Base-by-base conservation (phyloP, 257 asterid species). In the Orobanche coerulescens region DNA sequence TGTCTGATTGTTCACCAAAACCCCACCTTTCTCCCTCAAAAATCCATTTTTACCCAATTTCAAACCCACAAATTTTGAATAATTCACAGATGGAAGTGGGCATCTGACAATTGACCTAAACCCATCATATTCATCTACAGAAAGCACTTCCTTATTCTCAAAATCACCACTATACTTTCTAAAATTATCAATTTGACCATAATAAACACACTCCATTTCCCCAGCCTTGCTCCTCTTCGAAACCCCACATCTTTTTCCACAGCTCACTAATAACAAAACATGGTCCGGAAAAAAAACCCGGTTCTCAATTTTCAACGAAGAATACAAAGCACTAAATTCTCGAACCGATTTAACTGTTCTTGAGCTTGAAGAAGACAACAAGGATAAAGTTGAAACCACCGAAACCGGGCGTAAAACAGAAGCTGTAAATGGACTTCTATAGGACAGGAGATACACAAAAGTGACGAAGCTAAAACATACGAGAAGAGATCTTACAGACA, bases 231-330 rank as follows among this genome's bases (percentile, higher is more conserved):
- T 37, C 44, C 11, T 37, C 14, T 47, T 49, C 20, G 71, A 4
- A 23, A 66, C 40, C 70, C 73, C 75, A 72, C 50, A 58, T 46
- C 47, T 69, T 23, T 59, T 73, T 0, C 67, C 64, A 42, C 76
- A 72, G 6, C 76, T 60, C 47, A 83, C 83, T 46, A 88, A 25
- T 51, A 92, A 28, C 76, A 92, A 71, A 5, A 92, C 69, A 78
- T 85, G 95, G 70, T 92, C 95, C 23, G 96, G 90, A 39, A 92
- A 78, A 69, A 81, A 62, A 71, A 92, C 86, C 72, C 90, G 61
- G 78, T 74, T 81, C 83, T 88, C 90, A 1, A 82, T 69, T 69
- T 50, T 76, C 70, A 79, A 39, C 1, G 74, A 82, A 16, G 57
- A 59, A 4, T 58, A 51, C 1, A 72, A 72, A 18, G 42, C 24